phyloP scores from a whole-genome alignment of 805 yeast species.

The Candida odintsovae region DNA sequence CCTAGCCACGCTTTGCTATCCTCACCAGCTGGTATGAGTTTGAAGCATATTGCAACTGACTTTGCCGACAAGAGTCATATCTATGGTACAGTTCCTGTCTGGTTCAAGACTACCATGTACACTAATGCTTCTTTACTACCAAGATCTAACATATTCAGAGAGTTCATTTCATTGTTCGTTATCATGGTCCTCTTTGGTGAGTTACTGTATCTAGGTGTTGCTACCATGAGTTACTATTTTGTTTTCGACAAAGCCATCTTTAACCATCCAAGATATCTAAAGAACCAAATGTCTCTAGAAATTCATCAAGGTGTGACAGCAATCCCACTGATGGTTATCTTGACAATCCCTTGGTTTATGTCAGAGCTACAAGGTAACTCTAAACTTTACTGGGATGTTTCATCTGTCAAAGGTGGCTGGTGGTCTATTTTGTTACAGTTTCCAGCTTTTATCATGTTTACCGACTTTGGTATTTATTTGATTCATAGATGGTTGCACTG shows the following conservation, averaged over 20 bases:
- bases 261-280: constrained; percentile 93
- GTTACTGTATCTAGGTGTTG: constrained; percentile 70
- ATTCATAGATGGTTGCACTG: constrained; percentile 93
- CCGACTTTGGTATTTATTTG: constrained; percentile 88
- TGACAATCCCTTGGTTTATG: constrained; percentile 88
- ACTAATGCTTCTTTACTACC: constrained; percentile 64
- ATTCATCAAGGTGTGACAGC: constrained; percentile 72
- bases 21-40: constrained; percentile 8
- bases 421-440: constrained; percentile 58
- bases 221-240: constrained; percentile 67
- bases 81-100: constrained; percentile 57
- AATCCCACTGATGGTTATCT: constrained; percentile 82
- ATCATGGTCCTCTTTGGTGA: constrained; percentile 82
- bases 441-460: constrained; percentile 81
- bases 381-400: constrained; percentile 60
- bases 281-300: constrained; percentile 87
- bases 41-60: constrained; percentile 14
- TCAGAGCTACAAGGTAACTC: constrained; percentile 82
- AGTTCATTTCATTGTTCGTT: constrained; percentile 56
- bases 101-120: constrained; percentile 49
- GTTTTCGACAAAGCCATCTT: constrained; percentile 85
- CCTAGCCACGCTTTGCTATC: constrained; percentile 9
- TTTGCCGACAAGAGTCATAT: constrained; percentile 32
- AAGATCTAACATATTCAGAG: constrained; percentile 71
- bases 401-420: constrained; percentile 64